Evolutionary conservation across 2,329 filamentous ascomycete genomes (phyloP), one percentile per base, ranked within the genome.

Genomic region (Cladosporium cucumerinum): DNA sequence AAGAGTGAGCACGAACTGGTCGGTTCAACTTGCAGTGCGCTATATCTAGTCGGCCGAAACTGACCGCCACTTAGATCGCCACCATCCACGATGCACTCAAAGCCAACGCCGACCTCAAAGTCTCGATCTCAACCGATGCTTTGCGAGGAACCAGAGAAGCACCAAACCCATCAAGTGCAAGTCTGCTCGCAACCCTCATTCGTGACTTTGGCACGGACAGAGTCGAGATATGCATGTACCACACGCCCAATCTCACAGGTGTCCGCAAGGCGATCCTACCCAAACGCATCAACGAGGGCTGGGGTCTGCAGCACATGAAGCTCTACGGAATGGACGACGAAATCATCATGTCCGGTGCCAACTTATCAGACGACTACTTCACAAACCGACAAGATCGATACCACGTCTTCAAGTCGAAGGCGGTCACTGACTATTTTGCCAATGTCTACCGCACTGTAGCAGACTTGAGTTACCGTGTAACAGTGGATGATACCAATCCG

Each of bases 231-330:
- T 90, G 93, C 71, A 96, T 99, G 93, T 99, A 96, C 75, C 95
- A 99, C 78, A 99, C 95, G 0, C 95, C 95, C 0, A 99, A 99
- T 73, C 79, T 99, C 68, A 96, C 91, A 2, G 95, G 95, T 0
- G 71, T 96, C 65, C 86, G 89, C 59, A 98, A 98, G 79, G 88
- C 88, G 72, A 82, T 91, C 69, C 86, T 98, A 2, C 95, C 95
- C 0, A 91, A 87, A 74, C 85, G 95, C 23, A 94, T 99, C 75
- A 99, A 99, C 71, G 95, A 99, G 79, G 95, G 95, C 21, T 99
- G 95, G 95, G 95, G 95, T 1, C 79, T 99, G 67, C 95, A 99
- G 76, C 95, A 99, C 75, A 99, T 99, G 94, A 99, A 99, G 83
- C 82, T 99, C 0, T 99, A 99, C 72, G 95, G 95, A 0, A 82